phyloP scores from a whole-genome alignment of 768 basidiomycete genomes.

The Podaxis pistillaris region DNA sequence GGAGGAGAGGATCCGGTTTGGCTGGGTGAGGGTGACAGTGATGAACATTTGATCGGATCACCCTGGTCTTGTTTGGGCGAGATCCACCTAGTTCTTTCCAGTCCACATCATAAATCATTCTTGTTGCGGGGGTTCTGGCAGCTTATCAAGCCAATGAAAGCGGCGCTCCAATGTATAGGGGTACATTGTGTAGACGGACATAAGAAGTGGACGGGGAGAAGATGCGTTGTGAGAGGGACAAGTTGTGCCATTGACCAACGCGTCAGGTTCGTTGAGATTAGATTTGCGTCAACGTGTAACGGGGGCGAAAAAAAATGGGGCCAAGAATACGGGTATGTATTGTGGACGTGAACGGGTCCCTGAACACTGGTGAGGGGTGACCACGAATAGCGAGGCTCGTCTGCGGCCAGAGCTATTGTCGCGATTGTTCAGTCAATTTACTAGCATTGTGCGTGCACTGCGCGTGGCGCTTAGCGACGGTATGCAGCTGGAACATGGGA shows the following conservation, averaged over 20 bases:
- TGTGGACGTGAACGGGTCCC: background rate
- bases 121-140: background rate
- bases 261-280: conserved; percentile 11
- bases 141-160: background rate
- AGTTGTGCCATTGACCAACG: background rate
- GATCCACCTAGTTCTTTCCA: background rate
- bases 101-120: background rate
- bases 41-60: conserved; percentile 14
- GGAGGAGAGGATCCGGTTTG: conserved; percentile 11
- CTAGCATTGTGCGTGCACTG: background rate
- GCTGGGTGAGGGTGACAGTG: conserved; percentile 5
- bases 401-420: background rate
- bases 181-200: too few relatives aligned
- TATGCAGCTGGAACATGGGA: background rate
- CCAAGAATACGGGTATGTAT: background rate
- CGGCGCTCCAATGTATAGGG: too few relatives aligned
- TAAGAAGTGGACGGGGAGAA: background rate
- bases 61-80: background rate
- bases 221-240: background rate
- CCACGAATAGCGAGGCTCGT: background rate
- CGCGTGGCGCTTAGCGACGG: background rate
- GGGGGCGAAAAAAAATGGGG: background rate
- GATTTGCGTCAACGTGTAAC: conserved; percentile 6
- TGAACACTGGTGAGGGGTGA: background rate
- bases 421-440: background rate